Percentiles rank a stretch among this genome's conserved stretches.
Evolutionary conservation across 352 stramenopile genomes (phyloP).

Genomic region (Phytophthora europaea): DNA sequence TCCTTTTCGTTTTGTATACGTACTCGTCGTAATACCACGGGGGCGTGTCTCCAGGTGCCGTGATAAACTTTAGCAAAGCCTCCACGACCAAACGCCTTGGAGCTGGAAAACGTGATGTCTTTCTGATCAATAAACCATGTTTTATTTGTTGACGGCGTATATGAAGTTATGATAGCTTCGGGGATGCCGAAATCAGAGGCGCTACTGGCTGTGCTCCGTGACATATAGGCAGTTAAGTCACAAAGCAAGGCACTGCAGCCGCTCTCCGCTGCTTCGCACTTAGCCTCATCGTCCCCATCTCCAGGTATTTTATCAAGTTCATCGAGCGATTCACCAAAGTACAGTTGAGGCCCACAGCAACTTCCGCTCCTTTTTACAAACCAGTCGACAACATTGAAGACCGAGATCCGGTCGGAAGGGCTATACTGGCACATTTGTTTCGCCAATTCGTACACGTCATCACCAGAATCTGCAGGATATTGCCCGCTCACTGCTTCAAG

Average conservation of each 20-base stretch:
- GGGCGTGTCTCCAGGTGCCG: slow-evolving; percentile 22
- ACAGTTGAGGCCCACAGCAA: neutral
- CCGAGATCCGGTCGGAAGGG: neutral
- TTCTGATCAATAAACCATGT: slow-evolving; percentile 1
- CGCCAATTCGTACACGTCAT: slow-evolving; percentile 15
- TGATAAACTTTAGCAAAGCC: slow-evolving; percentile 28
- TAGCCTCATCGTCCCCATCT: neutral
- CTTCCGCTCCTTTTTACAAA: neutral
- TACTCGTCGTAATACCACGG: slow-evolving; percentile 34
- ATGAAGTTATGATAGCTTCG: neutral
- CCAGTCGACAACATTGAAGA: neutral
- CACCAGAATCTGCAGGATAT: slow-evolving; percentile 15
- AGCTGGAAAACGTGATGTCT: neutral
- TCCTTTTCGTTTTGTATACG: neutral
- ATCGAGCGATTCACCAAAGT: neutral
- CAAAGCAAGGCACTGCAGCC: neutral
- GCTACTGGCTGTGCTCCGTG: neutral
- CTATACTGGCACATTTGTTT: slow-evolving; percentile 20
- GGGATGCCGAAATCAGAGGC: neutral
- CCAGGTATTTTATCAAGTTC: neutral
- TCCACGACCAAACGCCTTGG: slow-evolving; percentile 23
- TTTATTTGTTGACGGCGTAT: neutral
- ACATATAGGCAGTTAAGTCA: neutral
- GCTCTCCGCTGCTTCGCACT: neutral
- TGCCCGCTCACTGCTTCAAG: slow-evolving; percentile 8